A percentile compares a stretch with the other conserved stretches of the same genome.
Evolutionary conservation across 2,329 filamentous ascomycete species (phyloP).

Genomic region (Chalara sp.): DNA sequence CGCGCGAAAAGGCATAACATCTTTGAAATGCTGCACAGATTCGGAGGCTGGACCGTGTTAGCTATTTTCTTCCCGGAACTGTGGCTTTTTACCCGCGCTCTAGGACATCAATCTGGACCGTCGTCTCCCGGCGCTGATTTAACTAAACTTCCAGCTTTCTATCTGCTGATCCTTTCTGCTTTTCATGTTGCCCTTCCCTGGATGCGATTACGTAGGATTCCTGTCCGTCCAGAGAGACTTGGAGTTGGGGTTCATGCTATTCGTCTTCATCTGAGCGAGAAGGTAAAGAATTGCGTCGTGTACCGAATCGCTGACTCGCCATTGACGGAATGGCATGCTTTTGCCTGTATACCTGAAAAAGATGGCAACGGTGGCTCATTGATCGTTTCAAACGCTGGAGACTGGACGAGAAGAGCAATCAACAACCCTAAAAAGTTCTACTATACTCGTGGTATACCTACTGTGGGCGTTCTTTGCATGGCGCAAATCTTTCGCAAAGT

Average conservation of each 20-base stretch:
- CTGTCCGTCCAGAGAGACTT: slow-evolving; percentile 43
- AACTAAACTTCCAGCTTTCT: slow-evolving; percentile 40
- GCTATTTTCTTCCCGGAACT: slow-evolving; percentile 43
- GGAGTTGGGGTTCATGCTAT: slow-evolving; percentile 50
- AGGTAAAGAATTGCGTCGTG: slow-evolving; percentile 34
- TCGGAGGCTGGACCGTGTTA: slow-evolving; percentile 46
- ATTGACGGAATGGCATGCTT: slow-evolving; percentile 49
- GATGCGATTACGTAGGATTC: slow-evolving; percentile 47
- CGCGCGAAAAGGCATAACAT: slow-evolving; percentile 45
- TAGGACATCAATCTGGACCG: slow-evolving; percentile 7
- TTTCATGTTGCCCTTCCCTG: slow-evolving; percentile 49
- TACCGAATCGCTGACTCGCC: slow-evolving; percentile 42
- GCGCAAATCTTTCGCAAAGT: slow-evolving; percentile 28
- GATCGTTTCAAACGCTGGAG: slow-evolving; percentile 50
- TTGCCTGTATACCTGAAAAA: slow-evolving; percentile 47
- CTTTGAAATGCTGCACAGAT: slow-evolving; percentile 51
- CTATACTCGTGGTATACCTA: slow-evolving; percentile 47
- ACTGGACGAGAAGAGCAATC: slow-evolving; percentile 50
- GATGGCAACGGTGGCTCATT: slow-evolving; percentile 41
- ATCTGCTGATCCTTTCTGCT: slow-evolving; percentile 48
- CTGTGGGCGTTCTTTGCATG: slow-evolving; percentile 29
- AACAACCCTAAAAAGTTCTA: slow-evolving; percentile 41
- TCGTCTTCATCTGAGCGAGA: slow-evolving; percentile 46
- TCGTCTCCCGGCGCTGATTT: slow-evolving; percentile 12
- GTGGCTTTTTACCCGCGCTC: slow-evolving; percentile 28